phyloP scores from a whole-genome alignment of 2,329 filamentous ascomycete genomes.

The Stagonosporopsis rhizophila region DNA sequence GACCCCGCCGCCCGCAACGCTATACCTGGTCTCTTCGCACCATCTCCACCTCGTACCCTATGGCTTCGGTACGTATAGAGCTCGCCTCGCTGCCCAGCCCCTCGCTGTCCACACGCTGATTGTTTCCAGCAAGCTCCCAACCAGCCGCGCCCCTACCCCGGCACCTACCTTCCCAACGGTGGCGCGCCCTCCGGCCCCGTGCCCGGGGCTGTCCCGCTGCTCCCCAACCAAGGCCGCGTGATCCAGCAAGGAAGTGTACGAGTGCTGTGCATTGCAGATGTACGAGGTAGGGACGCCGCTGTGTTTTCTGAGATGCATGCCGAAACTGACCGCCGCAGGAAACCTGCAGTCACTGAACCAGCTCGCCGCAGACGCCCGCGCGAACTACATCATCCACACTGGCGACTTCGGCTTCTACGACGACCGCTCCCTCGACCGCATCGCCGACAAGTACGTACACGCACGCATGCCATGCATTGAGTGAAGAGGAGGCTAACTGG shows the following conservation, averaged over 20 bases:
- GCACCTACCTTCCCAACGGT: constrained; percentile 57
- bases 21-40: constrained; percentile 32
- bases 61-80: constrained; percentile 45
- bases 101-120: constrained; percentile 31
- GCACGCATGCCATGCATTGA: neutral
- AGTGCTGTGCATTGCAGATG: constrained; percentile 61
- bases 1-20: constrained; percentile 19
- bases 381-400: constrained; percentile 97
- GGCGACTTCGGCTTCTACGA: constrained; percentile 99
- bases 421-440: constrained; percentile 91
- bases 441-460: constrained; percentile 87
- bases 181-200: constrained; percentile 51
- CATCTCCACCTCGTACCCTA: constrained; percentile 36
- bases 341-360: constrained; percentile 96
- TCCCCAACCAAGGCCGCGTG: constrained; percentile 61
- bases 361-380: constrained; percentile 90
- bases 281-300: constrained; percentile 52
- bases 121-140: constrained; percentile 56
- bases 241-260: constrained; percentile 57
- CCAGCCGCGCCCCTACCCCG: constrained; percentile 59
- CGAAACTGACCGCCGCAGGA: constrained; percentile 64
- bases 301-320: accelerated
- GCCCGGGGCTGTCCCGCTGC: constrained; percentile 56
- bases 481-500: constrained; percentile 23
- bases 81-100: constrained; percentile 13